Percentiles rank a stretch among this genome's conserved stretches.
These are phyloP conservation scores for Yarrowia hollandica DNA, from an alignment of 805 yeast species.

Conservation along the genomic window DNA sequence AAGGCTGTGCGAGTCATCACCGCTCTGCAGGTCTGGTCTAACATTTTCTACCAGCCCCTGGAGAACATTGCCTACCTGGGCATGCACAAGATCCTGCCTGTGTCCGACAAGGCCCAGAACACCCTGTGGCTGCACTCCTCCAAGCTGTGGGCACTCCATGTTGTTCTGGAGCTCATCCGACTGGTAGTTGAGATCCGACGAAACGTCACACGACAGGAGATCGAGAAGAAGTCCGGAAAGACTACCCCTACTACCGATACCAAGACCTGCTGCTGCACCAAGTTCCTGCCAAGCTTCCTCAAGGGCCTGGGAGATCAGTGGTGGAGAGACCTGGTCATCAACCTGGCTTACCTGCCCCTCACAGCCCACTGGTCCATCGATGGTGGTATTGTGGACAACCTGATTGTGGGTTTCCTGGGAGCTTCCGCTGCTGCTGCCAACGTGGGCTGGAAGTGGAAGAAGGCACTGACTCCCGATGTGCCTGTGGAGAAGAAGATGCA, in stretches of 20 bases:
- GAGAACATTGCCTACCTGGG: constrained; percentile 47
- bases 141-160: constrained; percentile 44
- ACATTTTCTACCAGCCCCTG: constrained; percentile 44
- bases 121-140: constrained; percentile 42
- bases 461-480: constrained; percentile 23
- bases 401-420: constrained; percentile 45
- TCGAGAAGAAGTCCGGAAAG: constrained; percentile 27
- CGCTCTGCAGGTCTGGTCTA: constrained; percentile 43
- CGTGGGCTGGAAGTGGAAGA: constrained; percentile 33
- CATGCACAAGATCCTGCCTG: constrained; percentile 41
- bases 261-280: constrained; percentile 18
- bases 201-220: constrained; percentile 32
- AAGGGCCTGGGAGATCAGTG: constrained; percentile 29
- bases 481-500: constrained; percentile 16
- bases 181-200: constrained; percentile 31
- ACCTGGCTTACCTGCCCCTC: constrained; percentile 46
- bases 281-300: not conserved
- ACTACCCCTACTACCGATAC: not conserved
- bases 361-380: constrained; percentile 47
- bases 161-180: constrained; percentile 40
- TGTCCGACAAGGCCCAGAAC: constrained; percentile 35
- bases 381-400: constrained; percentile 40
- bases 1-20: constrained; percentile 38
- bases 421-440: constrained; percentile 40
- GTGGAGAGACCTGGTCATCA: constrained; percentile 37